Evolutionary conservation across 2,329 filamentous ascomycete species (phyloP).

Genomic region (Aspergillus piperis): DNA sequence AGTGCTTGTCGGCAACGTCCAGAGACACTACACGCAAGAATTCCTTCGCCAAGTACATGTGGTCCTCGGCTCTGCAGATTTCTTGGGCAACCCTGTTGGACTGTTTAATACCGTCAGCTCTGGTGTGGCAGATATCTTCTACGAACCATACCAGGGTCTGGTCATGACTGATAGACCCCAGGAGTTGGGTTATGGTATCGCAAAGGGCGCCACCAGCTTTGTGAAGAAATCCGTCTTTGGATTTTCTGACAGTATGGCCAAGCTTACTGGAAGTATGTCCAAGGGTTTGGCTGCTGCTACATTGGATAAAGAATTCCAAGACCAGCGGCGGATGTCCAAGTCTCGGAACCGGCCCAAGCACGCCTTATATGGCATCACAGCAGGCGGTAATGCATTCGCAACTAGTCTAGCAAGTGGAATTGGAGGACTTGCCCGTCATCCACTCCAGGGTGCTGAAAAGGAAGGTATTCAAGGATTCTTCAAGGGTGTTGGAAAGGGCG

Average conservation of each 20-base stretch:
- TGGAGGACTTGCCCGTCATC: slow-evolving; percentile 88
- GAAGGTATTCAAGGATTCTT: slow-evolving; percentile 93
- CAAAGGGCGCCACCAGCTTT: slow-evolving; percentile 94
- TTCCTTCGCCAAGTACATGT: slow-evolving; percentile 95
- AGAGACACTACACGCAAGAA: slow-evolving; percentile 95
- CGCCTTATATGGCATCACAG: slow-evolving; percentile 91
- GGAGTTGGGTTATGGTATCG: slow-evolving; percentile 91
- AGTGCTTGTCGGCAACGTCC: slow-evolving; percentile 80
- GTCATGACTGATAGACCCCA: slow-evolving; percentile 96
- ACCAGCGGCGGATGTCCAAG: slow-evolving; percentile 88
- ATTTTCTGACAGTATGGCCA: slow-evolving; percentile 94
- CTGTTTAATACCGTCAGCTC: slow-evolving; percentile 98
- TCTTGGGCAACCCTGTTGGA: slow-evolving; percentile 94
- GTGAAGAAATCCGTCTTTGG: slow-evolving; percentile 99
- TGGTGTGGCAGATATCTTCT: slow-evolving; percentile 96
- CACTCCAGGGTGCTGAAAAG: slow-evolving; percentile 91
- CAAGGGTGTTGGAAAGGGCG: slow-evolving; percentile 94
- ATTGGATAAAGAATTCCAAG: slow-evolving; percentile 97
- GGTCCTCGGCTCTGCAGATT: slow-evolving; percentile 94
- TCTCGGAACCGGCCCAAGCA: slow-evolving; percentile 95
- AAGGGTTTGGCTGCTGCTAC: slow-evolving; percentile 95
- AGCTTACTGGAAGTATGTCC: slow-evolving; percentile 94
- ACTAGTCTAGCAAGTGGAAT: slow-evolving; percentile 91
- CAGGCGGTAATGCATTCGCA: slow-evolving; percentile 91
- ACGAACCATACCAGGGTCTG: slow-evolving; percentile 96